These are phyloP conservation scores for Bipolaris bicolor DNA, from an alignment of 2,329 filamentous ascomycete genomes.

Conservation along the genomic window DNA sequence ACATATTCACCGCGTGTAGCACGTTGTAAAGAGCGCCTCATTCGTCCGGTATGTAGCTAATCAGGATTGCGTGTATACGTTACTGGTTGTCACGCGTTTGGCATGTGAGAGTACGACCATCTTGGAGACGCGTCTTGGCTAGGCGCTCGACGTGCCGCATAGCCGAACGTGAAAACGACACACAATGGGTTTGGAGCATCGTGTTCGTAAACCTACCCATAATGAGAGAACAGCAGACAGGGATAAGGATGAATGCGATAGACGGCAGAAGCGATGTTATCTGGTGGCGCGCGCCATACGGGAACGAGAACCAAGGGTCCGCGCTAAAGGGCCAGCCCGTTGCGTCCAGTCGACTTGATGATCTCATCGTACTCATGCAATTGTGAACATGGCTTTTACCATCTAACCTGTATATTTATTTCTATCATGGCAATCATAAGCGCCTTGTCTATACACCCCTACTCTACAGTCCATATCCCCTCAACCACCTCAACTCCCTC, in stretches of 20 bases:
- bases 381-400: too few relatives aligned
- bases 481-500: conserved; percentile 77
- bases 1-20: conserved; percentile 26
- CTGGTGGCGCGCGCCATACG: background rate
- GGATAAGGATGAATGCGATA: background rate
- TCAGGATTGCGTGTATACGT: background rate
- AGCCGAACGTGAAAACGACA: conserved; percentile 2
- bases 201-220: background rate
- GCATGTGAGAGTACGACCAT: conserved; percentile 14
- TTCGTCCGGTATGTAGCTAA: conserved; percentile 16
- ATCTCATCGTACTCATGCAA: background rate
- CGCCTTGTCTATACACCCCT: background rate
- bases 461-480: conserved; percentile 63
- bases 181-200: background rate
- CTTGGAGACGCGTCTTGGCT: conserved; percentile 23
- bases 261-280: background rate
- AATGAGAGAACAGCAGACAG: background rate
- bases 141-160: conserved; percentile 21
- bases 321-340: background rate
- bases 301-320: background rate
- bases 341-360: background rate
- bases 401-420: background rate
- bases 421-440: background rate
- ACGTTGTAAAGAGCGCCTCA: conserved; percentile 35
- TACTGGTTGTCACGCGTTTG: background rate